Percentiles rank a stretch among this genome's conserved stretches.
Conservation (phyloP, 2,329 filamentous ascomycete species). For the Periconia sp. region DNA sequence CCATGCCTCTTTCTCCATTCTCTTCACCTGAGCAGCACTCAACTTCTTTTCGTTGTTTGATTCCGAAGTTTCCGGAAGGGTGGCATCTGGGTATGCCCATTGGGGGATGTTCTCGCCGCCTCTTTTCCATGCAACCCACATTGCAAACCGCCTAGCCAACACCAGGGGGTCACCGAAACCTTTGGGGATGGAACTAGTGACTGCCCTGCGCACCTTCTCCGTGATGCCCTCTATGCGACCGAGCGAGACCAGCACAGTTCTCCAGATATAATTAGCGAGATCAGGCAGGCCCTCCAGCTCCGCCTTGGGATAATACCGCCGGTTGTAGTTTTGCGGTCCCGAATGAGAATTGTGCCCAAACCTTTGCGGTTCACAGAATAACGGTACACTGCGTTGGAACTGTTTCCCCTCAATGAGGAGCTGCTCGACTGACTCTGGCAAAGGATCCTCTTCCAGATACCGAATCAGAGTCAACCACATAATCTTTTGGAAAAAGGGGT, state of each 20-base stretch:
- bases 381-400: conserved; percentile 57
- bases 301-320: conserved; percentile 63
- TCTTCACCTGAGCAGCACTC: conserved; percentile 57
- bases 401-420: conserved; percentile 58
- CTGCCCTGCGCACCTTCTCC: conserved; percentile 59
- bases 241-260: conserved; percentile 63
- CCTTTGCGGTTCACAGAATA: conserved; percentile 62
- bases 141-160: conserved; percentile 60
- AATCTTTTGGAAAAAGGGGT: conserved; percentile 69
- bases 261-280: conserved; percentile 62
- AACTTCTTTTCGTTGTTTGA: conserved; percentile 53
- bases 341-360: conserved; percentile 53
- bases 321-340: conserved; percentile 58
- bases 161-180: conserved; percentile 63
- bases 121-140: conserved; percentile 69
- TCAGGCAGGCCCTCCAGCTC: conserved; percentile 64
- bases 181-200: conserved; percentile 65
- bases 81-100: conserved; percentile 62
- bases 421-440: conserved; percentile 59
- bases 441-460: conserved; percentile 65
- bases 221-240: conserved; percentile 64
- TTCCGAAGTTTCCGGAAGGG: conserved; percentile 47
- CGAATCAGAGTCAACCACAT: conserved; percentile 69
- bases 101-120: conserved; percentile 64
- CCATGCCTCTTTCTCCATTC: conserved; percentile 56